Evolutionary conservation across 495 filamentous ascomycete genomes (phyloP), one percentile per base, ranked within the genome.

Genomic region (Penicillium diatomitis): DNA sequence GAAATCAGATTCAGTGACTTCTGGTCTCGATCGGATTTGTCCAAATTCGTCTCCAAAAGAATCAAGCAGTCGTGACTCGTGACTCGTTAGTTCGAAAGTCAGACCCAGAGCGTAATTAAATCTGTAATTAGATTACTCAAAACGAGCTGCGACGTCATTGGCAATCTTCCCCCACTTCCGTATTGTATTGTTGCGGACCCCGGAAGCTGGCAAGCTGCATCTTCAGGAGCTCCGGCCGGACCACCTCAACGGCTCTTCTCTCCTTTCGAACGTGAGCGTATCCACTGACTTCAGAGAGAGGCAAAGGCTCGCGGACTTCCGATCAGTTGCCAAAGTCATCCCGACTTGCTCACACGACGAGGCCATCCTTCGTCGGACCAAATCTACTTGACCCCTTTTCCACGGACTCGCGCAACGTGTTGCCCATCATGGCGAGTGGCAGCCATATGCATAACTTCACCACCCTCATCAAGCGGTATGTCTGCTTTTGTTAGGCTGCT

Each of bases 401-500:
- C 29, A 41, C 46, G 32, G 27, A 38, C 39, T 48, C 31, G 42
- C 60, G 48, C 57, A 55, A 63, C 60, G 59, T 65, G 60, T 63
- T 55, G 52, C 56, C 54, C 58, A 69, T 55, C 55, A 82, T 80
- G 75, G 74, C 74, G 56, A 66, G 69, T 47, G 60, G 57, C 56
- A 73, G 67, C 69, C 85, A 88, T 60, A 95, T 97, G 87, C 83
- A 97, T 75, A 96, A 96, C 64, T 71, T 98, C 51, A 92, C 88
- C 38, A 97, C 92, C 46, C 79, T 98, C 56, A 96, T 98, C 76
- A 98, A 98, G 80, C 82, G 92, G 92, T 97, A 79, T 58, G 80
- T 63, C 34, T 49, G 27, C 41, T 47, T 41, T 47, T 36, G 42
- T 11, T 32, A 48, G 1, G 38, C 32, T 28, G 31, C 8, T 43